A percentile compares a stretch with the other conserved stretches of the same genome.
Conservation (phyloP, 345 rosid genomes). For the Turnera subulata region DNA sequence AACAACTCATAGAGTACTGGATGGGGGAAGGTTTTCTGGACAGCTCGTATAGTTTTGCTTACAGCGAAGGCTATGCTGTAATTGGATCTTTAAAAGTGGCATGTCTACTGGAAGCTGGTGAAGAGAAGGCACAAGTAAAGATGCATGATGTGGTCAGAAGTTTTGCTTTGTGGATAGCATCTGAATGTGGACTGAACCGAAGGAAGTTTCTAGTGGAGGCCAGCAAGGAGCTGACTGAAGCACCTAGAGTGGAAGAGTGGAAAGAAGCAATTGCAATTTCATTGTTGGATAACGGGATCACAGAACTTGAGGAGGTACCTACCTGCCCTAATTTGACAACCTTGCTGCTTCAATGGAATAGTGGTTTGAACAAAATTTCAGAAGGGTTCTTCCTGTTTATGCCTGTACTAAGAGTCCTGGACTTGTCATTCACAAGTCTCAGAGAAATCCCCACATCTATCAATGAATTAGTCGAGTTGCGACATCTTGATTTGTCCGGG, state of each 20-base stretch:
- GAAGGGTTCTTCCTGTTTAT: slow-evolving; percentile 26
- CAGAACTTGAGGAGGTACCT: slow-evolving; percentile 30
- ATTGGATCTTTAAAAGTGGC: slow-evolving; percentile 23
- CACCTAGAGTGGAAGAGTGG: slow-evolving; percentile 21
- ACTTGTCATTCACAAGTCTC: slow-evolving; percentile 34
- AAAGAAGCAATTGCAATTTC: slow-evolving; percentile 32
- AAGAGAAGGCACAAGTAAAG: slow-evolving; percentile 9
- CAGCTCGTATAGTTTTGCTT: slow-evolving; percentile 17
- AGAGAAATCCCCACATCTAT: slow-evolving; percentile 41
- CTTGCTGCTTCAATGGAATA: slow-evolving; percentile 19
- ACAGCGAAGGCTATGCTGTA: slow-evolving; percentile 30
- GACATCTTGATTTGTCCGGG: slow-evolving; percentile 36
- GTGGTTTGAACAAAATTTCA: slow-evolving; percentile 8
- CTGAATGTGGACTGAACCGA: background rate
- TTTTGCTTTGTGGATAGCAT: slow-evolving; percentile 21
- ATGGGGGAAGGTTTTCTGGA: slow-evolving; percentile 38
- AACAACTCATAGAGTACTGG: slow-evolving; percentile 41
- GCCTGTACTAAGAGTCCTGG: slow-evolving; percentile 34
- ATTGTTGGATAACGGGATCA: slow-evolving; percentile 40
- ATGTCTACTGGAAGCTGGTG: slow-evolving; percentile 19
- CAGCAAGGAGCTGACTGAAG: slow-evolving; percentile 5
- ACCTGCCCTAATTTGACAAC: slow-evolving; percentile 25
- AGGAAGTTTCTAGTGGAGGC: slow-evolving; percentile 12
- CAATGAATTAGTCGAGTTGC: slow-evolving; percentile 31
- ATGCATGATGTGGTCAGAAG: slow-evolving; percentile 27